Base-by-base conservation (phyloP, 202 grass and related monocot genomes). In the Zoysia matrella region DNA sequence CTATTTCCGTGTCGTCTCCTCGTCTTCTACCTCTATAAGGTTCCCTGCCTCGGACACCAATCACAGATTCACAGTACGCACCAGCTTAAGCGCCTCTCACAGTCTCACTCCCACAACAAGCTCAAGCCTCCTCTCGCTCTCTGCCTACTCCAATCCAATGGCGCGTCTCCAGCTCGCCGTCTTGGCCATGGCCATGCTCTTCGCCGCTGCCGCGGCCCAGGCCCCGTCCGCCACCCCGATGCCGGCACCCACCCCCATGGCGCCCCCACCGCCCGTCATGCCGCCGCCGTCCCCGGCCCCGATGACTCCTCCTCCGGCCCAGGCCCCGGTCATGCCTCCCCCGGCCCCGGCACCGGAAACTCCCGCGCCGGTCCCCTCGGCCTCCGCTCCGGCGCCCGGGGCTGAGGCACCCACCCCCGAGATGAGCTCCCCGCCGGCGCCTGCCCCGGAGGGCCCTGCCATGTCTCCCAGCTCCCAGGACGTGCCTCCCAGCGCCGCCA, bases 171-270 rank as follows among this genome's bases (percentile, higher is more conserved):
- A 86, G 74, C 60, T 90, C 47, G 84, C 87, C 40, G 78, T 85
- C 71, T 9, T 87, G 82, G 88, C 82, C 48, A 40, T 93, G 72
- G 88, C 91, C 63, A 75, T 93, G 80, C 91, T 93, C 51, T 90
- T 90, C 85, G 84, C 89, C 74, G 83, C 85, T 8, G 80, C 85
- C 2, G 50, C 88, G 54, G 91, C 91, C 41, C 91, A 93, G 77
- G 88, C 85, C 7, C 91, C 91, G 48, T 69, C 77, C 13, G 85
- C 88, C 60, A 78, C 88, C 49, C 91, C 91, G 44, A 67, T 79
- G 50, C 79, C 77, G 1, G 85, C 91, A 0, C 91, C 91, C 1
- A 89, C 91, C 0, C 91, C 91, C 1, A 89, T 5, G 62, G n/a
- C 66, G 4, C 44, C 91, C 1, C 81, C 91, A 6, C 87, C 87